Evolutionary conservation across 2,329 filamentous ascomycete species (phyloP).

Genomic region (Paraphoma sp.): DNA sequence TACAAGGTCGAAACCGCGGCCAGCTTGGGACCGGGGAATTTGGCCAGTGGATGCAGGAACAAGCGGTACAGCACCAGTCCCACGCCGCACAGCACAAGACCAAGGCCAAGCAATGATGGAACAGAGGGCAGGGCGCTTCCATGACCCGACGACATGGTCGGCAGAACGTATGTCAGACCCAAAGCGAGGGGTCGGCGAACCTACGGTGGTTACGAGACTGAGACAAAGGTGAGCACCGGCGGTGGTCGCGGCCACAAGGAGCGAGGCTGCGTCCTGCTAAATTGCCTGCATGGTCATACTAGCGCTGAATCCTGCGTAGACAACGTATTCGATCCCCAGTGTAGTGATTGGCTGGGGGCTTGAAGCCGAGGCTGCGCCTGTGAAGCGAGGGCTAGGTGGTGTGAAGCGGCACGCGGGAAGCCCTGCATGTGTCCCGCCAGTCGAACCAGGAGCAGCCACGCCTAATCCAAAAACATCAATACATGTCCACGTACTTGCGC

Average conservation of each 20-base stretch:
- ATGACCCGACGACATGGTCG: conserved; percentile 19
- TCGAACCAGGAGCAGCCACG: too few species aligned
- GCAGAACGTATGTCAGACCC: conserved; percentile 3
- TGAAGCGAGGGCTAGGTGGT: too few species aligned
- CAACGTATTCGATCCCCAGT: too few species aligned
- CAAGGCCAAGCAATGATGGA: conserved; percentile 13
- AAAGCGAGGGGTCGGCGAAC: background rate
- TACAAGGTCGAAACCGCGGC: conserved; percentile 43
- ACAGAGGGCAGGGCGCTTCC: conserved; percentile 12
- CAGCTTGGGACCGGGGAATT: conserved; percentile 52
- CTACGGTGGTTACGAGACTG: conserved; percentile 3
- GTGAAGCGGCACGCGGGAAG: too few species aligned
- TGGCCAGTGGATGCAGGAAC: conserved; percentile 53
- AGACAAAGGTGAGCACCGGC: conserved; percentile 11
- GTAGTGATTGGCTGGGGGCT: too few species aligned
- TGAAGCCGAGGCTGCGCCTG: too few species aligned
- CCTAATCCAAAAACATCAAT: too few species aligned
- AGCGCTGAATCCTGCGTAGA: too few species aligned
- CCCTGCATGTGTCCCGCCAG: too few species aligned
- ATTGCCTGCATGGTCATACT: too few species aligned
- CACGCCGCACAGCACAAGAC: conserved; percentile 21
- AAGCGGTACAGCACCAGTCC: conserved; percentile 46
- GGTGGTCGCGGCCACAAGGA: background rate
- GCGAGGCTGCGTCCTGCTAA: too few species aligned
- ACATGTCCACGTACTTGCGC: too few species aligned